Base-by-base conservation (phyloP, 208 protist species). In the Kentomonas sorsogonicus region DNA sequence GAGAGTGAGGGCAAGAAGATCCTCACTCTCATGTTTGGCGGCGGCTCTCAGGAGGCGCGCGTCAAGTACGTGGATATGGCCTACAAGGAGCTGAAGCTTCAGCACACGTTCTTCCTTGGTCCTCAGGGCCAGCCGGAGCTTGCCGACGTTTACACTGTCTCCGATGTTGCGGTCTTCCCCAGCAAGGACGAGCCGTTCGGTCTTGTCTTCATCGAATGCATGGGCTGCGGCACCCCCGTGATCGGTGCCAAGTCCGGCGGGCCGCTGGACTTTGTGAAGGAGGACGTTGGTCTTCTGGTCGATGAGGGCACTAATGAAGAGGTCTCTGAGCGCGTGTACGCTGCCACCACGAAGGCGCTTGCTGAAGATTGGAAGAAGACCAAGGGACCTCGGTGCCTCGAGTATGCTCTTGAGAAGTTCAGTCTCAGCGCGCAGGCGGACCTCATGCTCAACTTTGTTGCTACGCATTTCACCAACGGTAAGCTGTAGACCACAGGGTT, bases 201-300 rank as follows among this genome's bases (percentile, higher is more conserved):
- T 23, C 69, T 89, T 29, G 82, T 89, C 3, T 86, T 89, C 60
- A 86, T 89, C 50, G 82, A 89, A 56, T 86, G 78, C 62, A 89
- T 89, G 82, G 82, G 76, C 6, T 89, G 82, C 31, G 82, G 82
- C 20, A 89, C 82, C 13, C 82, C 82, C 2, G 82, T 86, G 25
- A 83, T 89, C 26, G 82, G 82, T 45, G 82, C 82, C 22, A 83
- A 86, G 57, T 89, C 82, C 4, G 82, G 82, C 33, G 82, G 82
- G 11, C 82, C 82, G 20, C 66, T 89, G n/a, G 82, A 89, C 50
- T 89, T 89, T 47, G 66, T 89, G 15, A 86, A 70, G 16, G 67
- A 79, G 18, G 60, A 81, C 3, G 82, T 89, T 30, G 82, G 82
- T n/a, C 55, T 50, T 3, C 66, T 89, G 20, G 74, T 89, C 16